Evolutionary conservation across 2,329 filamentous ascomycete genomes (phyloP).

Genomic region (Hirsutella thompsonii): DNA sequence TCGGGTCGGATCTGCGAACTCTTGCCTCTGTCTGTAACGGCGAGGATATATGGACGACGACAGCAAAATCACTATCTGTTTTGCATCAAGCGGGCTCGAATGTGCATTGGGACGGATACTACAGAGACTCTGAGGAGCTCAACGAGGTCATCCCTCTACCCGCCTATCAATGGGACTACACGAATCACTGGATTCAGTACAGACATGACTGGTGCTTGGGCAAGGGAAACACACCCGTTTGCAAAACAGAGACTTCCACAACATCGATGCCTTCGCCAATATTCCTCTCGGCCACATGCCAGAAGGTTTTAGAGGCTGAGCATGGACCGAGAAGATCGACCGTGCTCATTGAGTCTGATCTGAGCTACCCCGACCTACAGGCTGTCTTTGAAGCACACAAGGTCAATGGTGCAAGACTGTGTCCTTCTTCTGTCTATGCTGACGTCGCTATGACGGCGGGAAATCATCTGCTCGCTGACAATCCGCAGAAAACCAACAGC

Average conservation of each 20-base stretch:
- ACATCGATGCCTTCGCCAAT: not conserved
- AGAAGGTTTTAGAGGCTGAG: not conserved
- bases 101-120: not conserved
- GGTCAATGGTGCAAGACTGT: not conserved
- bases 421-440: not conserved
- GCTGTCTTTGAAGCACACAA: not conserved
- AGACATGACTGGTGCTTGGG: not conserved
- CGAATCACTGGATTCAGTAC: not conserved
- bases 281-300: not conserved
- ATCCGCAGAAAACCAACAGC: not conserved
- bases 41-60: not conserved
- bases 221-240: not conserved
- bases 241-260: not conserved
- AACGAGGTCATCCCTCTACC: not conserved
- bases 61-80: not conserved
- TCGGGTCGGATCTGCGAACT: too few relatives aligned
- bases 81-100: not conserved
- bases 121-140: not conserved
- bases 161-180: not conserved
- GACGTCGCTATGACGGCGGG: not conserved
- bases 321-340: not conserved
- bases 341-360: not conserved
- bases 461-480: not conserved
- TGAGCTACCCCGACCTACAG: not conserved
- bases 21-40: not conserved